Evolutionary conservation across 345 rosid genomes (phyloP).

Genomic region (Salix suchowensis): DNA sequence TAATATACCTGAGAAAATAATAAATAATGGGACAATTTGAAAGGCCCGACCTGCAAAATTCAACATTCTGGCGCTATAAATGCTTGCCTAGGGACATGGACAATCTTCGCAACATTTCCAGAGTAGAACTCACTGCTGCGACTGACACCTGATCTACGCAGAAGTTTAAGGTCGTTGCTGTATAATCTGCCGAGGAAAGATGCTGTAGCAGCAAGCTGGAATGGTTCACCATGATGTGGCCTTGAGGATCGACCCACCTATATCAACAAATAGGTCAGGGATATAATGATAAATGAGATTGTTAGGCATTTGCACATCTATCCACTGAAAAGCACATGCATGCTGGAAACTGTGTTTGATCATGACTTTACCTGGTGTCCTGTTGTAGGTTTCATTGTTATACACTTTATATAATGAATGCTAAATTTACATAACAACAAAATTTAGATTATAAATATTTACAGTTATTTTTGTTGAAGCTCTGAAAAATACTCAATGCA

Average conservation of each 20-base stretch:
- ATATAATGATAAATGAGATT: not conserved
- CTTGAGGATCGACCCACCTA: conserved; percentile 55
- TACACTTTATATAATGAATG: too few relatives aligned
- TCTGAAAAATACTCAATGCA: too few relatives aligned
- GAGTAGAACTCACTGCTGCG: conserved; percentile 30
- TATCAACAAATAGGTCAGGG: not conserved
- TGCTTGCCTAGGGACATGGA: conserved; percentile 48
- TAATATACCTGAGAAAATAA: conserved; percentile 26
- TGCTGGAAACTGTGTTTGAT: not conserved
- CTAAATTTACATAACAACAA: too few relatives aligned
- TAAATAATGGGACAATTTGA: not conserved
- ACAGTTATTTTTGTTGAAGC: too few relatives aligned
- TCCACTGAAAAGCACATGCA: not conserved
- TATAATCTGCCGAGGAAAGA: conserved; percentile 55
- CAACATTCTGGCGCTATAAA: not conserved
- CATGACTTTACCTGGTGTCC: conserved; percentile 36
- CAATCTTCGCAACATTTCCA: conserved; percentile 36
- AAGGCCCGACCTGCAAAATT: not conserved
- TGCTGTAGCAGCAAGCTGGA: conserved; percentile 54
- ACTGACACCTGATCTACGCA: conserved; percentile 31
- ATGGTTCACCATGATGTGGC: conserved; percentile 29
- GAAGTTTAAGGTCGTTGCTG: conserved; percentile 49
- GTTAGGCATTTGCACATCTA: not conserved
- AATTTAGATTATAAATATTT: too few relatives aligned
- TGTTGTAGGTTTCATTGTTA: conserved; percentile 17